These are phyloP conservation scores for Sclerotinia nivalis DNA, from an alignment of 2,329 filamentous ascomycete species.

Conservation along the genomic window DNA sequence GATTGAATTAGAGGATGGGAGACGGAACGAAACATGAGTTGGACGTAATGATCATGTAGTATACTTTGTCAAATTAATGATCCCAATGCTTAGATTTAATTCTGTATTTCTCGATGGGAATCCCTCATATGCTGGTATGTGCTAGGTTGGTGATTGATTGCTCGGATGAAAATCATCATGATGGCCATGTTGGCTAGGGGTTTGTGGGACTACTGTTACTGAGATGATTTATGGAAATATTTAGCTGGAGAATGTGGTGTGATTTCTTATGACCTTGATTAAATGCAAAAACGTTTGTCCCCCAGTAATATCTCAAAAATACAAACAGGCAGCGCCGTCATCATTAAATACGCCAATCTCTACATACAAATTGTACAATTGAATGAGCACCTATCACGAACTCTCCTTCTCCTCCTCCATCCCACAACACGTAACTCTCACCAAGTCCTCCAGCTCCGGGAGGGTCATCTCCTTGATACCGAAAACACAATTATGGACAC, in stretches of 20 bases:
- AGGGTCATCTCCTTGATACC: slow-evolving; percentile 67
- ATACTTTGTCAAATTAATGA: slow-evolving; percentile 14
- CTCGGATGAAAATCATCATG: not conserved
- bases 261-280: not conserved
- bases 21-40: slow-evolving; percentile 27
- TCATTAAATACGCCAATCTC: not conserved
- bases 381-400: not conserved
- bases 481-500: slow-evolving; percentile 57
- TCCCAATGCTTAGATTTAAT: not conserved
- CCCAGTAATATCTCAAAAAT: no score
- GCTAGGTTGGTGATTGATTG: not conserved
- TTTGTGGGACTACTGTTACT: no score
- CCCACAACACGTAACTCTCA: not conserved
- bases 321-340: not conserved
- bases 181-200: not conserved
- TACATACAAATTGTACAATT: not conserved
- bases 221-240: no score
- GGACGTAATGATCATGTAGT: slow-evolving; percentile 13
- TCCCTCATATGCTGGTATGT: not conserved
- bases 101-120: not conserved
- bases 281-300: not conserved
- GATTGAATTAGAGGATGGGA: not conserved
- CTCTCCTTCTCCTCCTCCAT: not conserved
- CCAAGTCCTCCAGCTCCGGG: slow-evolving; percentile 42
- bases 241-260: no score